phyloP scores from a whole-genome alignment of 2,329 filamentous ascomycete species.

The Fusarium nodosum region DNA sequence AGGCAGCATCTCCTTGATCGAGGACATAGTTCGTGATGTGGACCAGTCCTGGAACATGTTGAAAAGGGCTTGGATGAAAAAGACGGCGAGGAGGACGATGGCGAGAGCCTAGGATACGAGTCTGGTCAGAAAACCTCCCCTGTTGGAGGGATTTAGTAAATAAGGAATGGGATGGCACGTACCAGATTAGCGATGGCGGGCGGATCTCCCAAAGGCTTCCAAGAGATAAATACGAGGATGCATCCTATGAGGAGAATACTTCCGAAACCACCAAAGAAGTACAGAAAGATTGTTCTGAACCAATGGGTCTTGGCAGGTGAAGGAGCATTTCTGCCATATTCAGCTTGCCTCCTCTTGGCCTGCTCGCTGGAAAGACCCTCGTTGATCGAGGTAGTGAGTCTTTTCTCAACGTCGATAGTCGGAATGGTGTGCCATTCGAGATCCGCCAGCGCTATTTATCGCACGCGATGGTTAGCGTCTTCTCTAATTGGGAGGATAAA shows the following conservation, averaged over 20 bases:
- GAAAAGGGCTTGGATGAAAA: conserved; percentile 18
- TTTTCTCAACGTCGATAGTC: conserved; percentile 6
- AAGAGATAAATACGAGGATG: conserved; percentile 14
- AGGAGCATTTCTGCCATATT: conserved; percentile 19
- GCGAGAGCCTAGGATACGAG: not conserved
- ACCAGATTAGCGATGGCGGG: conserved; percentile 14
- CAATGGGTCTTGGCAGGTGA: conserved; percentile 17
- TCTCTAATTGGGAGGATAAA: accelerated
- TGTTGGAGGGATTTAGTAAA: too few species aligned
- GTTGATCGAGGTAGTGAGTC: conserved; percentile 13
- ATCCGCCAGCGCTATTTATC: conserved; percentile 5
- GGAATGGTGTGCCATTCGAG: conserved; percentile 25
- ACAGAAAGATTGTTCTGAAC: conserved; percentile 20
- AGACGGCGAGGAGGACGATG: not conserved
- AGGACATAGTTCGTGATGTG: conserved; percentile 23
- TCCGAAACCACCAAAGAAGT: conserved; percentile 23
- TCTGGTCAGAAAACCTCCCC: too few species aligned
- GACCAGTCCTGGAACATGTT: conserved; percentile 31
- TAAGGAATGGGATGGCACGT: not conserved
- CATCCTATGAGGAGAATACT: conserved; percentile 3
- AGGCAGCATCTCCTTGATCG: conserved; percentile 13
- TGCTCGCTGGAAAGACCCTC: conserved; percentile 9
- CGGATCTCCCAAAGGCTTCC: conserved; percentile 18
- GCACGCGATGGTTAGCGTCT: accelerated
- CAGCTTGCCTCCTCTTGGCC: not conserved